Conservation (phyloP, 805 yeast genomes). For the Saccharomycopsis sp. region DNA sequence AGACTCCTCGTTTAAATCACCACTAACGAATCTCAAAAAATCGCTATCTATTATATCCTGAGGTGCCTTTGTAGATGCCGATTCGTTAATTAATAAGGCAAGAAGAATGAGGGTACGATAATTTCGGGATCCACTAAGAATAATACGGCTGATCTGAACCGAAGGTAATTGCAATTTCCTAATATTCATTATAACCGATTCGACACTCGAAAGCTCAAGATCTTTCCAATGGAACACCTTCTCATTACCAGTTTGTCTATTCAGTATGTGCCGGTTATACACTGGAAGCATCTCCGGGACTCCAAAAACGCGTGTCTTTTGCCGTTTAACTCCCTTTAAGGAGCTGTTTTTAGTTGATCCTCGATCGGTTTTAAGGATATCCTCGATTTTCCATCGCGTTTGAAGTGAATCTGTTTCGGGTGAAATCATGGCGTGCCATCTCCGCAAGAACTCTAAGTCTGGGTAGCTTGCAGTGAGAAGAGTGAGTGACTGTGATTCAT, state of each 20-base stretch:
- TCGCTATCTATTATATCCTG: neutral
- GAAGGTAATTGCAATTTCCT: neutral
- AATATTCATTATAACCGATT: neutral
- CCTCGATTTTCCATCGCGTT: neutral
- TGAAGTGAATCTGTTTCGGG: neutral
- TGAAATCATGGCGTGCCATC: neutral
- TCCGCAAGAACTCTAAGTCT: neutral
- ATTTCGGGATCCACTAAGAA: neutral
- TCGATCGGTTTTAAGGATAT: neutral
- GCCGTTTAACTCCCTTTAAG: neutral
- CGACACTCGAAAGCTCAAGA: neutral
- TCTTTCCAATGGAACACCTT: neutral
- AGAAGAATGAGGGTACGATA: neutral
- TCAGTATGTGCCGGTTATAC: neutral
- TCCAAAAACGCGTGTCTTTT: neutral
- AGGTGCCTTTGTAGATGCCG: neutral
- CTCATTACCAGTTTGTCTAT: neutral
- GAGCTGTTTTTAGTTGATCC: neutral
- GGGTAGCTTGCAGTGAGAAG: neutral
- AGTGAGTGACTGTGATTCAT: neutral
- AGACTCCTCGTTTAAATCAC: neutral
- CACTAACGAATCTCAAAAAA: neutral
- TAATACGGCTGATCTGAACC: neutral
- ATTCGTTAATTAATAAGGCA: neutral
- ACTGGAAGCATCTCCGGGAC: neutral